Conservation (phyloP, 140 eudicot species). For the Cichorium intybus region DNA sequence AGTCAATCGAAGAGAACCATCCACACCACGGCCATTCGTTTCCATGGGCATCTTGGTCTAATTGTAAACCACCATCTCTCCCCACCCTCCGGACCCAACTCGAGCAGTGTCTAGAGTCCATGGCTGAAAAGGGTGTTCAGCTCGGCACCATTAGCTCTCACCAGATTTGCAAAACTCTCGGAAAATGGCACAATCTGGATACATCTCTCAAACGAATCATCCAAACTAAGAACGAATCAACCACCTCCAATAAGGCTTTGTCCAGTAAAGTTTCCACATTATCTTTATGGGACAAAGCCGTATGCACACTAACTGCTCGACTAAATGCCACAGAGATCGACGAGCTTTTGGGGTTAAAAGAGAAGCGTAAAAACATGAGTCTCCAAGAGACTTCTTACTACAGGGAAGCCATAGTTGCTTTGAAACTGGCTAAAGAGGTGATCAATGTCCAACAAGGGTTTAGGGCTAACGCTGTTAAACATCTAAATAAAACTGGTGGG, state of each 20-base stretch:
- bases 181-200: slow-evolving; percentile 68
- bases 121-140: slow-evolving; percentile 53
- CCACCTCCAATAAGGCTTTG: slow-evolving; percentile 11
- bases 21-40: slow-evolving; percentile 64
- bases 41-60: slow-evolving; percentile 86
- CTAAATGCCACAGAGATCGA: slow-evolving; percentile 44
- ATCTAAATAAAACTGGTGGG: slow-evolving; percentile 69
- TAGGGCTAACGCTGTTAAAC: slow-evolving; percentile 73
- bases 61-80: slow-evolving; percentile 52
- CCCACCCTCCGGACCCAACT: slow-evolving; percentile 45
- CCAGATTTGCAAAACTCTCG: slow-evolving; percentile 53
- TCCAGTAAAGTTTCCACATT: slow-evolving; percentile 28
- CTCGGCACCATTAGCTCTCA: slow-evolving; percentile 69
- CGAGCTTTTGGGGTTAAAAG: slow-evolving; percentile 39
- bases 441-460: slow-evolving; percentile 67
- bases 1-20: slow-evolving; percentile 52
- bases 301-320: slow-evolving; percentile 46
- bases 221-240: not conserved
- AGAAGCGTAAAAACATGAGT: slow-evolving; percentile 31
- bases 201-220: slow-evolving; percentile 46
- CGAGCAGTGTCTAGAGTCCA: slow-evolving; percentile 59
- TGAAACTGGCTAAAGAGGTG: slow-evolving; percentile 84
- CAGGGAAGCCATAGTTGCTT: slow-evolving; percentile 68
- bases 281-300: slow-evolving; percentile 77
- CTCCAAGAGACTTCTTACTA: slow-evolving; percentile 50